These are phyloP conservation scores for Pezicula carpinea DNA, from an alignment of 2,329 filamentous ascomycete genomes.

Conservation along the genomic window DNA sequence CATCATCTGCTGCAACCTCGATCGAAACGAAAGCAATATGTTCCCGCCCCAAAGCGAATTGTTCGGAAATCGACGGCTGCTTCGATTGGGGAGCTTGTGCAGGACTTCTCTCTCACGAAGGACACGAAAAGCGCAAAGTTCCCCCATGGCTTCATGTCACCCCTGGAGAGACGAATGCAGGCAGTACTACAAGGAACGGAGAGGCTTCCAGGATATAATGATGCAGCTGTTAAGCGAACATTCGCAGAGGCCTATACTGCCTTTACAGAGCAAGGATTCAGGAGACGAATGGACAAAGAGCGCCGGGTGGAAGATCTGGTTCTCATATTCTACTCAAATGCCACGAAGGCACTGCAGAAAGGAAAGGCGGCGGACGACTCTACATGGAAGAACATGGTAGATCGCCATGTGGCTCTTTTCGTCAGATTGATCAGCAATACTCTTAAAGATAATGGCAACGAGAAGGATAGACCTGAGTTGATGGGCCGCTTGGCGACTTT, in stretches of 20 bases:
- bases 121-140: constrained; percentile 67
- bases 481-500: constrained; percentile 72
- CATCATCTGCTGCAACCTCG: constrained; percentile 90
- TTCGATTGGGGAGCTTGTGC: constrained; percentile 80
- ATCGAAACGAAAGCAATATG: constrained; percentile 83
- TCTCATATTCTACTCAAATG: constrained; percentile 92
- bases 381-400: constrained; percentile 85
- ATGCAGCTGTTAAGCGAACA: constrained; percentile 84
- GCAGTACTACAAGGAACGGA: constrained; percentile 68
- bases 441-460: constrained; percentile 78
- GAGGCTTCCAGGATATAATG: constrained; percentile 80
- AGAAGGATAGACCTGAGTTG: constrained; percentile 80
- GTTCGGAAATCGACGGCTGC: constrained; percentile 54
- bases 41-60: constrained; percentile 59
- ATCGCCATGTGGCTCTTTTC: constrained; percentile 92
- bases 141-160: constrained; percentile 66
- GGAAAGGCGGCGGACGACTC: constrained; percentile 75
- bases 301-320: constrained; percentile 87
- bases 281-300: constrained; percentile 90
- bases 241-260: constrained; percentile 94
- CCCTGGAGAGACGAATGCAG: constrained; percentile 46
- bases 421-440: constrained; percentile 79
- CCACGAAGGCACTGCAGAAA: constrained; percentile 84
- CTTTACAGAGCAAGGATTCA: constrained; percentile 83
- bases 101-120: constrained; percentile 68